A percentile compares a stretch with the other conserved stretches of the same genome.
Evolutionary conservation across 2,329 filamentous ascomycete genomes (phyloP).

Genomic region (Fusarium dlaminii): DNA sequence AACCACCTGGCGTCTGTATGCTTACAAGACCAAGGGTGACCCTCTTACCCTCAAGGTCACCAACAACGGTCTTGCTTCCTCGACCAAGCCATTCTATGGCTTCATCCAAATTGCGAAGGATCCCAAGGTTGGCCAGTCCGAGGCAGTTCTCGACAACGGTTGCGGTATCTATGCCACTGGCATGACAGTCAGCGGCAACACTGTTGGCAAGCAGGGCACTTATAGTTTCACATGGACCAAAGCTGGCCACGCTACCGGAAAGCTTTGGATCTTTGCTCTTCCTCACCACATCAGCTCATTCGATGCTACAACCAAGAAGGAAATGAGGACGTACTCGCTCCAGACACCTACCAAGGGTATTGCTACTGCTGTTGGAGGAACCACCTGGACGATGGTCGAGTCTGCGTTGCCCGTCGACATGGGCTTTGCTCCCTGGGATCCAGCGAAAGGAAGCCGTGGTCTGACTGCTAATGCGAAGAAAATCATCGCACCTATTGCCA

Average conservation of each 20-base stretch:
- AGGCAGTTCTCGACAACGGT: slow-evolving; percentile 77
- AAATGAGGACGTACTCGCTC: slow-evolving; percentile 66
- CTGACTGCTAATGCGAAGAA: slow-evolving; percentile 65
- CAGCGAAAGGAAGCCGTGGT: slow-evolving; percentile 58
- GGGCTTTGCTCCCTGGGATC: slow-evolving; percentile 81
- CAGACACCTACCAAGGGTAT: slow-evolving; percentile 87
- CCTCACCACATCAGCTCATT: slow-evolving; percentile 88
- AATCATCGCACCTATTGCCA: slow-evolving; percentile 69
- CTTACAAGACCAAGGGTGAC: slow-evolving; percentile 66
- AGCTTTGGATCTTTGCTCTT: slow-evolving; percentile 84
- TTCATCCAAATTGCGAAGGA: slow-evolving; percentile 86
- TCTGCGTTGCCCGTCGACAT: slow-evolving; percentile 75
- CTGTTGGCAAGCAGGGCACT: slow-evolving; percentile 66
- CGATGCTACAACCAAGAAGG: slow-evolving; percentile 62
- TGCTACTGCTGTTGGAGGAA: slow-evolving; percentile 75
- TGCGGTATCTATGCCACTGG: slow-evolving; percentile 78
- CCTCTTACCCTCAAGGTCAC: slow-evolving; percentile 74
- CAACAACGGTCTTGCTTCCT: slow-evolving; percentile 72
- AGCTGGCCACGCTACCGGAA: slow-evolving; percentile 66
- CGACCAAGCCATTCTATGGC: slow-evolving; percentile 76
- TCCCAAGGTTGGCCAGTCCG: slow-evolving; percentile 62
- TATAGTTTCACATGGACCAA: slow-evolving; percentile 82
- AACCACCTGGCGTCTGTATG: slow-evolving; percentile 83
- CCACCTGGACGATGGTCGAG: slow-evolving; percentile 83
- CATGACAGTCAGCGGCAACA: slow-evolving; percentile 71